Evolutionary conservation across 2,329 filamentous ascomycete genomes (phyloP).

Genomic region (Pseudogymnoascus sp.): DNA sequence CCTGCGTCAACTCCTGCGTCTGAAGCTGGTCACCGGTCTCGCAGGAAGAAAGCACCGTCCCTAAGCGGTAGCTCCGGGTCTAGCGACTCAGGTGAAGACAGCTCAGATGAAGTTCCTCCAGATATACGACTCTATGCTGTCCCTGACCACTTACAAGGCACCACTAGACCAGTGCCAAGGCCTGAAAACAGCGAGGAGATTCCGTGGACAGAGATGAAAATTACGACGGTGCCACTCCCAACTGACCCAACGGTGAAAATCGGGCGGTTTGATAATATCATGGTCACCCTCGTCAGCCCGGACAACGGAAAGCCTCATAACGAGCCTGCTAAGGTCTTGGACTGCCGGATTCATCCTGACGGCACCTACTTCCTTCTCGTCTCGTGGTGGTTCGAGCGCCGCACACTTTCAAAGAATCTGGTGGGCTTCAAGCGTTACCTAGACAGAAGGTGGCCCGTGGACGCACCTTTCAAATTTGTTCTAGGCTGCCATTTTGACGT

Average conservation of each 20-base stretch:
- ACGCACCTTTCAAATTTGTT: background rate
- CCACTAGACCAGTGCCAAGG: background rate
- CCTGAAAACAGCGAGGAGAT: background rate
- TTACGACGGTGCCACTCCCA: background rate
- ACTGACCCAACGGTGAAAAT: background rate
- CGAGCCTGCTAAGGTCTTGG: background rate
- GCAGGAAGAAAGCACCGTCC: background rate
- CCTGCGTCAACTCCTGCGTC: background rate
- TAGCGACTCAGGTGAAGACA: background rate
- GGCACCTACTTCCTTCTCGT: background rate
- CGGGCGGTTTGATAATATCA: background rate
- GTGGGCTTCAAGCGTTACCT: constrained; percentile 2
- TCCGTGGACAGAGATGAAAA: background rate
- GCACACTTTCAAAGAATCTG: background rate
- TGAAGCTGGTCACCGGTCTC: background rate
- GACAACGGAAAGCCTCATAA: background rate
- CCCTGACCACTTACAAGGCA: background rate
- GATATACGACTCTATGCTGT: background rate
- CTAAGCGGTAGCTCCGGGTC: background rate
- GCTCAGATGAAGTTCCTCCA: background rate
- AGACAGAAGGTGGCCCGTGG: background rate
- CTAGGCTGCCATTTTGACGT: constrained; percentile 3
- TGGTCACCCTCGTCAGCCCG: background rate
- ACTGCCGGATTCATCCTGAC: background rate
- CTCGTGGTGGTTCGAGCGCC: constrained; percentile 2